Evolutionary conservation across 2,329 filamentous ascomycete genomes (phyloP).

Genomic region (Geosmithia morbida): DNA sequence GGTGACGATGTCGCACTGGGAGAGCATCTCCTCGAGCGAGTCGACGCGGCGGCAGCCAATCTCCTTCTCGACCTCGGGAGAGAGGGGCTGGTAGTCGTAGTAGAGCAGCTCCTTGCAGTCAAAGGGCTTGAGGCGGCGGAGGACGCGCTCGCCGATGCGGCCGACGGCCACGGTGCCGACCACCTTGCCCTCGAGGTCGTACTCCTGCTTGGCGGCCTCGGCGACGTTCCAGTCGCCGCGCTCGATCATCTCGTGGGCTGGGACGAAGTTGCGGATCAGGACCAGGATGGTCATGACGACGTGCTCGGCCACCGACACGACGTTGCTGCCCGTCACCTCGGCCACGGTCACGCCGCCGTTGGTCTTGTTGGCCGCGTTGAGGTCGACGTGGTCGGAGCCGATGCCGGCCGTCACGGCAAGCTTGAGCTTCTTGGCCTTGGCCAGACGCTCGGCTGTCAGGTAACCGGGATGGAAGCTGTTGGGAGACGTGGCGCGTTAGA

Average conservation of each 20-base stretch:
- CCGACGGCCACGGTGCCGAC: slow-evolving; percentile 96
- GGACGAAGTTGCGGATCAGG: slow-evolving; percentile 96
- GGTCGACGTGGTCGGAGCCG: slow-evolving; percentile 95
- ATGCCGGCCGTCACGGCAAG: slow-evolving; percentile 94
- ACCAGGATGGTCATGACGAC: slow-evolving; percentile 97
- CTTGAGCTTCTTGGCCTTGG: slow-evolving; percentile 98
- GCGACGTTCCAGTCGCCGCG: slow-evolving; percentile 91
- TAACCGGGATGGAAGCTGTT: slow-evolving; percentile 95
- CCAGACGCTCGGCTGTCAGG: slow-evolving; percentile 88
- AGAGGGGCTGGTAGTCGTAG: slow-evolving; percentile 97
- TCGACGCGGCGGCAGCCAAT: slow-evolving; percentile 89
- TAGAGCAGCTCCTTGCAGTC: slow-evolving; percentile 99
- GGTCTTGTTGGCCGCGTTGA: slow-evolving; percentile 93
- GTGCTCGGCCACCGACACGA: slow-evolving; percentile 97
- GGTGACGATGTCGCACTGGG: slow-evolving; percentile 92
- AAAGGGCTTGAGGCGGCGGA: slow-evolving; percentile 90
- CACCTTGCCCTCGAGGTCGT: slow-evolving; percentile 91
- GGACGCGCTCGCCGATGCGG: slow-evolving; percentile 94
- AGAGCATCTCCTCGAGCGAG: slow-evolving; percentile 80
- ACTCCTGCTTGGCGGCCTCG: slow-evolving; percentile 94
- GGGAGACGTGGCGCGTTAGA: background rate
- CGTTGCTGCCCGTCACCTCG: slow-evolving; percentile 96
- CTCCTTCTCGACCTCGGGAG: slow-evolving; percentile 76
- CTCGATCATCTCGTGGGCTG: slow-evolving; percentile 87
- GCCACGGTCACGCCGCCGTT: slow-evolving; percentile 96